These are phyloP conservation scores for Tardiomyces depauwii DNA, from an alignment of 1,139 yeast genomes.

Conservation along the genomic window DNA sequence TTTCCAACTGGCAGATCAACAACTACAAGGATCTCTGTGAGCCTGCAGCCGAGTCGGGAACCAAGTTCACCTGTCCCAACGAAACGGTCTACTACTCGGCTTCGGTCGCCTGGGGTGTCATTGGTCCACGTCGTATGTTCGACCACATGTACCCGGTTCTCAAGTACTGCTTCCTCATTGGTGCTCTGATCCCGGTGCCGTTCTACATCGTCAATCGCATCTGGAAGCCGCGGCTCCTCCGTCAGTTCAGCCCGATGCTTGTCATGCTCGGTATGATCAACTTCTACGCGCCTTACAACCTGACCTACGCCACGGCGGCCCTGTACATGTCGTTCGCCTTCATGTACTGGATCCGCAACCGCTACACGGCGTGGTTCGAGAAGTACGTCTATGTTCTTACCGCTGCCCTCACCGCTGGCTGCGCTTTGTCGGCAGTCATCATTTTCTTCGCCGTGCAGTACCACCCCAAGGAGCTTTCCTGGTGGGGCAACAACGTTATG, in stretches of 20 bases:
- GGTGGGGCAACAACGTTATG: constrained; percentile 43
- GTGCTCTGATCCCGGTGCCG: constrained; percentile 35
- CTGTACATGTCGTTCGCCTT: constrained; percentile 39
- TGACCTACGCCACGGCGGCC: constrained; percentile 39
- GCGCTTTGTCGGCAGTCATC: constrained; percentile 25
- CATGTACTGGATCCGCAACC: constrained; percentile 40
- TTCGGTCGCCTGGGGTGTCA: constrained; percentile 51
- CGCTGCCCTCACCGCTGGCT: constrained; percentile 49
- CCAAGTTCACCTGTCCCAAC: constrained; percentile 25
- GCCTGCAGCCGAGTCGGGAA: constrained; percentile 22
- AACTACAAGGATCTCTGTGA: constrained; percentile 38
- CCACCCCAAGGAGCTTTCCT: constrained; percentile 27
- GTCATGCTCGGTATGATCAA: constrained; percentile 33
- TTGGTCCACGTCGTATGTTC: constrained; percentile 55
- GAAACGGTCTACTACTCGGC: constrained; percentile 37
- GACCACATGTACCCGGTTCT: constrained; percentile 35
- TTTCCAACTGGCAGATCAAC: constrained; percentile 37
- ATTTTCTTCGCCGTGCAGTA: constrained; percentile 47
- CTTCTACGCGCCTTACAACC: constrained; percentile 38
- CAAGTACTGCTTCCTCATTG: constrained; percentile 43
- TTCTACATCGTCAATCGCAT: constrained; percentile 26
- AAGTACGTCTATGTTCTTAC: constrained; percentile 40
- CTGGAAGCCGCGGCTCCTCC: constrained; percentile 8
- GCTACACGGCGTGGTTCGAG: constrained; percentile 36
- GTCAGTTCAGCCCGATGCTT: constrained; percentile 43